Conservation (phyloP, 2,329 filamentous ascomycete genomes). For the Aschersonia sp. region DNA sequence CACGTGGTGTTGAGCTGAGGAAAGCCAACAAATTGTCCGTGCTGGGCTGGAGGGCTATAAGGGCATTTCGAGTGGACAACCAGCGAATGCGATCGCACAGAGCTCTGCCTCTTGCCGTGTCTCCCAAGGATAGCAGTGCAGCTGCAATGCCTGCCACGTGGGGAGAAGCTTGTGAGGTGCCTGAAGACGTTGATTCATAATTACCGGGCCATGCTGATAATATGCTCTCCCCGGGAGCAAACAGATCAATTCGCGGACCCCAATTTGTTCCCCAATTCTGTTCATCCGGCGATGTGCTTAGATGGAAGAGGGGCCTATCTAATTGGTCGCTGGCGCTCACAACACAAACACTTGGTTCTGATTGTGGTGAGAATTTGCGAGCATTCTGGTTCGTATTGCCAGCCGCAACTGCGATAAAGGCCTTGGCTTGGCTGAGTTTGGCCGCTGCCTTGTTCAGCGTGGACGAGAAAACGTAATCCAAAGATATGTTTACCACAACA, state of each 20-base stretch:
- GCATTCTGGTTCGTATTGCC: background rate
- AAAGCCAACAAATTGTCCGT: background rate
- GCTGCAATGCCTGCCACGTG: background rate
- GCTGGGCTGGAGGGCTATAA: background rate
- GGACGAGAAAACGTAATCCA: background rate
- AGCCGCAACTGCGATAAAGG: background rate
- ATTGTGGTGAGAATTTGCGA: background rate
- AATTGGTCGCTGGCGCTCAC: background rate
- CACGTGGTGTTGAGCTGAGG: no score
- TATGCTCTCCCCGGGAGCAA: background rate
- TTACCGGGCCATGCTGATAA: background rate
- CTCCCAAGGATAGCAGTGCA: background rate
- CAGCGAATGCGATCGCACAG: background rate
- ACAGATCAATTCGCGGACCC: background rate
- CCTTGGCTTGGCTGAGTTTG: background rate
- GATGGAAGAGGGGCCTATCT: background rate
- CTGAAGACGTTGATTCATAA: background rate
- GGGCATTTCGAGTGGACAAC: background rate
- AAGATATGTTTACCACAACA: conserved; percentile 39
- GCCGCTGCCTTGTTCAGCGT: background rate
- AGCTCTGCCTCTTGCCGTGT: background rate
- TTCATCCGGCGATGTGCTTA: background rate
- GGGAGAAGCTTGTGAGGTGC: background rate
- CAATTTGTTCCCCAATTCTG: background rate
- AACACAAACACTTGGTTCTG: background rate